A percentile compares a stretch with the other conserved stretches of the same genome.
Evolutionary conservation across 768 basidiomycete genomes (phyloP).

Genomic region (Candolleomyces efflorescens): DNA sequence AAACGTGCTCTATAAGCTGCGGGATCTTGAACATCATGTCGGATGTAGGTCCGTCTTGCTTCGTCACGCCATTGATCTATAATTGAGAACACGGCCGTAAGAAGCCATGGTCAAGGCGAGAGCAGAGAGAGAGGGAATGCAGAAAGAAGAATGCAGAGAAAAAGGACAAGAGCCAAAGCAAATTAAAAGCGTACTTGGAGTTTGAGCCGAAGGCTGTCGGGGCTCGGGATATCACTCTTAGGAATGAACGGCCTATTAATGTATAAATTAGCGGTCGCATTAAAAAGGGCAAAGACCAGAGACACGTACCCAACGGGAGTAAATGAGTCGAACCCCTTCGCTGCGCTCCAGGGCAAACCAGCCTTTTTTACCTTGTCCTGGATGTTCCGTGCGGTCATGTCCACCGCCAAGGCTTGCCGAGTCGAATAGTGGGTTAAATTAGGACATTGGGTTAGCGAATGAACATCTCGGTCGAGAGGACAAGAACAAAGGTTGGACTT

Average conservation of each 20-base stretch:
- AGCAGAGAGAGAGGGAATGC: conserved; percentile 31
- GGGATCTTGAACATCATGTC: conserved; percentile 96
- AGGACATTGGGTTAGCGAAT: conserved; percentile 1
- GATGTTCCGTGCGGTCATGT: conserved; percentile 95
- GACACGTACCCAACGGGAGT: conserved; percentile 75
- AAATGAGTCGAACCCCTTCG: conserved; percentile 97
- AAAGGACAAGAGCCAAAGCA: no score
- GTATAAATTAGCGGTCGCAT: not conserved
- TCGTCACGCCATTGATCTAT: conserved; percentile 78
- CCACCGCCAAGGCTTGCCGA: conserved; percentile 78
- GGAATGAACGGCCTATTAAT: conserved; percentile 70
- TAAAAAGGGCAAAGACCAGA: not conserved
- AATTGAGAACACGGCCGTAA: no score
- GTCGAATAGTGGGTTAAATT: not conserved
- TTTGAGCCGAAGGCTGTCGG: conserved; percentile 70
- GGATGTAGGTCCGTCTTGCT: conserved; percentile 79
- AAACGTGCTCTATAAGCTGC: conserved; percentile 82
- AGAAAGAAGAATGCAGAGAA: conserved; percentile 20
- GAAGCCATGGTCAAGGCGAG: no score
- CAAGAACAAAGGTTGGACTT: conserved; percentile 18
- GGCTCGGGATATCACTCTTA: conserved; percentile 60
- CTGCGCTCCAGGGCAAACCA: conserved; percentile 96
- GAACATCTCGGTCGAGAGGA: no score
- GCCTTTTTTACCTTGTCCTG: conserved; percentile 91
- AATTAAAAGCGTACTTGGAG: conserved; percentile 33